Base-by-base conservation (phyloP, 441 rosid species). In the California macrophylla region DNA sequence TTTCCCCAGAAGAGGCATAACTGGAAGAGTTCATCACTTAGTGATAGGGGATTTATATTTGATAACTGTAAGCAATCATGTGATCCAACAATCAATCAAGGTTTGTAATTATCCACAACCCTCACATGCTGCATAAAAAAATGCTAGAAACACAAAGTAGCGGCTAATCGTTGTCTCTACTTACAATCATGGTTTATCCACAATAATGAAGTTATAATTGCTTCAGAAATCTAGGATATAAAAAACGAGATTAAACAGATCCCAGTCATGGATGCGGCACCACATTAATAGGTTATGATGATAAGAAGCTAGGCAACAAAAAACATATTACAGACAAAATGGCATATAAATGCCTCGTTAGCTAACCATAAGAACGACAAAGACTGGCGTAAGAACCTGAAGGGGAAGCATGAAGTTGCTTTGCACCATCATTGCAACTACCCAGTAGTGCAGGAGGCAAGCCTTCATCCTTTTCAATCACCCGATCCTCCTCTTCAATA, bases 351-450 rank as follows among this genome's bases (percentile, higher is more conserved):
- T 54, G 24, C 61, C 58, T 20, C 7, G 18, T 50, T 7, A 18
- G 13, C 60, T n/a, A 16, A 47, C 8, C 3, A 47, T 21, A 64
- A 67, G n/a, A 72, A 56, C 13, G 21, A 40, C 50, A 68, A 61
- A 52, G 10, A 2, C 42, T 40, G 20, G 21, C 64, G 15, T 30
- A 80, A 58, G 66, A 58, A 92, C 99, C 98, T 78, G 98, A 92
- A 69, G 98, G 90, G 66, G 90, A 86, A 72, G 96, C 93, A 79
- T 94, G 99, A 74, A 94, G 94, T 73, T 83, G 86, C 74, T 84
- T 94, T 2, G 99, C 97, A 50, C 88, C 87, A 26, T 92, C 97
- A 69, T 90, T 94, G 79, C 96, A 94, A 84, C 94, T 94, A 52
- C 97, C 98, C 82, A 94, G 80, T 74, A 94, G 76, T 54, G 99